Evolutionary conservation across 2,329 filamentous ascomycete species (phyloP), one percentile per base, ranked within the genome.

Genomic region (Metarhizium album): DNA sequence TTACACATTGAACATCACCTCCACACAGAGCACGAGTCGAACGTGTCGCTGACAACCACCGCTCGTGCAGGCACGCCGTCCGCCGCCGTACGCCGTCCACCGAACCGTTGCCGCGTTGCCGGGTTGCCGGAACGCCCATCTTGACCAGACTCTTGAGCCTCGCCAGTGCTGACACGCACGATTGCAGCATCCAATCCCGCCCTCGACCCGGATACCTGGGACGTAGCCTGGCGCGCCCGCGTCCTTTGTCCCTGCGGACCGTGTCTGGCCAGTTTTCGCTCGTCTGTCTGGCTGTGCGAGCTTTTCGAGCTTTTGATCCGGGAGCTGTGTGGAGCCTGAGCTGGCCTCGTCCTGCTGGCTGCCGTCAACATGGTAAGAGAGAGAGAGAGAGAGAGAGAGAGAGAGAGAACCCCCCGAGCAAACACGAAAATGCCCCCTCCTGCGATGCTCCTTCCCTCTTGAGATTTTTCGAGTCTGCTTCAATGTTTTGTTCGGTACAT

Each of bases 341-440:
- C 45, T 31, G 45, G 49, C 45, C 29, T 43, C 46, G 38, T 45
- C 27, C 47, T 49, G 47, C 52, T 46, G 31, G 43, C 46, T 46
- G 46, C 38, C 47, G 29, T 52, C 49, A 49, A 53, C 24, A 53
- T 53, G 52, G 52, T 53, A 53, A 53, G 52, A 48, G 20, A 47
- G 33, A 27, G 14, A 38, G 11, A n/a, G 9, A 38, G 11, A 14
- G n/a, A 20, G 38, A 42, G 18, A 42, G 7, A 20, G 8, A 42
- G 38, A 20, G 7, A 22, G 7, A 42, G 38, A 16, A 7, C 5
- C 5, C 11, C 22, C 47, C 14, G 7, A 42, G 24, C 16, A 40
- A 29, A n/a, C 8, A 16, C 3, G n/a, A n/a, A n/a, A n/a, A n/a
- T 45, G 31, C 31, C 7, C 22, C 22, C 18, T n/a, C 8, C 37